A percentile compares a stretch with the other conserved stretches of the same genome.
These are phyloP conservation scores for Yamadazyma songkhlaensis DNA, from an alignment of 1,139 yeast species.

Conservation along the genomic window DNA sequence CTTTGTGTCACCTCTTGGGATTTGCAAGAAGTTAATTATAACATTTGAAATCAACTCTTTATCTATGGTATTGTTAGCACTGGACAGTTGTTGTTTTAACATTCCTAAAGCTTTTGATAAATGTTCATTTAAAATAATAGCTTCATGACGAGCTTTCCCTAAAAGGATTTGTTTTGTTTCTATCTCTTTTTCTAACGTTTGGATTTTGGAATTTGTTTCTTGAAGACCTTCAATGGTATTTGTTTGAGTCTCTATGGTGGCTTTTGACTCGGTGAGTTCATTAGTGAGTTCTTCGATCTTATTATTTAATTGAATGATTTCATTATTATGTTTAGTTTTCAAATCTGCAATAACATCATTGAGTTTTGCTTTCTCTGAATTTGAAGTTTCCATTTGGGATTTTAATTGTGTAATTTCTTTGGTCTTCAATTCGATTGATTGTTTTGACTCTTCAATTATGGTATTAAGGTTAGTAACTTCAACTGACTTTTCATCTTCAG, in stretches of 20 bases:
- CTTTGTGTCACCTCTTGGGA: conserved; percentile 92
- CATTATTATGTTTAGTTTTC: conserved; percentile 12
- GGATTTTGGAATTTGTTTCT: conserved; percentile 10
- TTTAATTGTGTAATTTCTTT: conserved; percentile 11
- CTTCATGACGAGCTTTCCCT: conserved; percentile 92
- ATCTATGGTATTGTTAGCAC: conserved; percentile 71
- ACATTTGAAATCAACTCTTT: conserved; percentile 85
- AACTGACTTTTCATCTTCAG: conserved; percentile 46
- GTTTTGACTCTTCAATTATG: conserved; percentile 47
- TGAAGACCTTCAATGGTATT: not conserved
- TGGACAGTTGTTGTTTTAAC: conserved; percentile 68
- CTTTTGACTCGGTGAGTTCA: conserved; percentile 11
- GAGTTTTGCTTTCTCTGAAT: not conserved
- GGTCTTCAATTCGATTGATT: conserved; percentile 25
- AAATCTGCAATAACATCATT: conserved; percentile 18
- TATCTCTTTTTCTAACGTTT: conserved; percentile 23
- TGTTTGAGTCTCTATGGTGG: conserved; percentile 6
- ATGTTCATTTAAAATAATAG: conserved; percentile 92
- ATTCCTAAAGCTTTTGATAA: conserved; percentile 80
- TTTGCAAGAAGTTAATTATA: conserved; percentile 75
- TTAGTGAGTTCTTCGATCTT: conserved; percentile 13
- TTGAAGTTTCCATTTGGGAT: conserved; percentile 10
- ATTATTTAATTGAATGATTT: conserved; percentile 16
- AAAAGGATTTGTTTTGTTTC: conserved; percentile 77
- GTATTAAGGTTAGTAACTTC: conserved; percentile 39